Percentiles rank a stretch among this genome's conserved stretches.
phyloP scores from a whole-genome alignment of 805 yeast species.

The Monosporozyma solicola region DNA sequence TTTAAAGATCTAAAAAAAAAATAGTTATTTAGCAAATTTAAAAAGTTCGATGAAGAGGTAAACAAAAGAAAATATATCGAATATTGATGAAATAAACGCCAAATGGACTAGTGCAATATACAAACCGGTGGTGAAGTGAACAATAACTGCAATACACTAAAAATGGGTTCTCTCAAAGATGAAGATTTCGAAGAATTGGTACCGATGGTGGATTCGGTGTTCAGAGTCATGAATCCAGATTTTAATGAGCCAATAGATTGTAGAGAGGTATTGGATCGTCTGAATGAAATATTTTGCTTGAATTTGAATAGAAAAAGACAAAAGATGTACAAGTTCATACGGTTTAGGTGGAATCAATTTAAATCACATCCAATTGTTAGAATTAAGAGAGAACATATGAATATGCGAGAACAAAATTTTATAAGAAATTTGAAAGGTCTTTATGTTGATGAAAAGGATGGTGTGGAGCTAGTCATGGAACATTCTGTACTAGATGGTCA shows the following conservation, averaged over 20 bases:
- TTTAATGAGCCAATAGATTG: conserved; percentile 1
- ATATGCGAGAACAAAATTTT: not conserved
- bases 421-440: not conserved
- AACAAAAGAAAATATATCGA: not conserved
- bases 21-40: not conserved
- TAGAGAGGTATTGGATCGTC: conserved; percentile 54
- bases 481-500: not conserved
- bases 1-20: not conserved
- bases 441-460: not conserved
- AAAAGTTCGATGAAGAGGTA: not conserved
- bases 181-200: not conserved
- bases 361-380: conserved; percentile 16
- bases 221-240: not conserved
- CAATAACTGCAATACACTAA: not conserved
- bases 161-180: not conserved
- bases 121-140: too few relatives aligned
- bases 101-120: not conserved
- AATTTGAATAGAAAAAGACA: conserved; percentile 35
- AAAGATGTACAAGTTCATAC: not conserved
- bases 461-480: not conserved
- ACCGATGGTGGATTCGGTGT: conserved; percentile 4
- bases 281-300: conserved; percentile 32
- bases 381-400: not conserved
- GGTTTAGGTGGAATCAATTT: not conserved
- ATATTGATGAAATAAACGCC: not conserved